These are phyloP conservation scores for Aspergillus glaucus DNA, from an alignment of 2,329 filamentous ascomycete genomes.

Conservation along the genomic window DNA sequence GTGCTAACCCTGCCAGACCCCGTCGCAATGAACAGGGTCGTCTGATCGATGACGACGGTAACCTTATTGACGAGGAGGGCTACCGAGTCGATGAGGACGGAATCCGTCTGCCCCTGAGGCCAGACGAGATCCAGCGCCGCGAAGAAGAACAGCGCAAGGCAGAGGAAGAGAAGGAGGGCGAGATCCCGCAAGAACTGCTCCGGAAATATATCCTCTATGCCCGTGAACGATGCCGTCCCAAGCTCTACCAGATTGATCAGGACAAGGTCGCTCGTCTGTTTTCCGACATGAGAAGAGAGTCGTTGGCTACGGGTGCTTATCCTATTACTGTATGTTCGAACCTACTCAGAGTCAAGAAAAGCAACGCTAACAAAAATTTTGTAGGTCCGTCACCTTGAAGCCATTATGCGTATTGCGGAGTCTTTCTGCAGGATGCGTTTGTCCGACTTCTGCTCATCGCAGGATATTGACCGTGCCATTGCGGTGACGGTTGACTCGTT, in stretches of 20 bases:
- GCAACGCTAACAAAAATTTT: slow-evolving; percentile 31
- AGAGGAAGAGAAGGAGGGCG: slow-evolving; percentile 53
- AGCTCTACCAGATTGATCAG: slow-evolving; percentile 95
- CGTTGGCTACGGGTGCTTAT: slow-evolving; percentile 87
- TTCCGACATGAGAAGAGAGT: slow-evolving; percentile 91
- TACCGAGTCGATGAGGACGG: slow-evolving; percentile 43
- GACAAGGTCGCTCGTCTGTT: slow-evolving; percentile 94
- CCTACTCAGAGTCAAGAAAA: neutral
- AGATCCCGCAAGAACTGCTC: slow-evolving; percentile 84
- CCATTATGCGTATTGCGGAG: slow-evolving; percentile 92
- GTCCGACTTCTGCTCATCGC: slow-evolving; percentile 84
- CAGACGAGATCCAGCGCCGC: slow-evolving; percentile 41
- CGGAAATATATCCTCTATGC: slow-evolving; percentile 97
- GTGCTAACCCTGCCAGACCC: slow-evolving; percentile 68
- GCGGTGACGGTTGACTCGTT: slow-evolving; percentile 95
- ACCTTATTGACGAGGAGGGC: slow-evolving; percentile 58
- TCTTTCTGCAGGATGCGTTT: slow-evolving; percentile 96
- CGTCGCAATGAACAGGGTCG: slow-evolving; percentile 40
- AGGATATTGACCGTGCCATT: slow-evolving; percentile 94
- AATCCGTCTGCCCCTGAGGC: slow-evolving; percentile 28
- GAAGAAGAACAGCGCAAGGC: slow-evolving; percentile 36
- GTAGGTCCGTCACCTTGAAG: slow-evolving; percentile 87
- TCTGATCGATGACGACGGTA: slow-evolving; percentile 39
- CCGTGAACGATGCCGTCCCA: slow-evolving; percentile 79
- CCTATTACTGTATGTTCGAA: slow-evolving; percentile 78